A percentile compares a stretch with the other conserved stretches of the same genome.
phyloP scores from a whole-genome alignment of 2,329 filamentous ascomycete species.

The Monilinia aucupariae region DNA sequence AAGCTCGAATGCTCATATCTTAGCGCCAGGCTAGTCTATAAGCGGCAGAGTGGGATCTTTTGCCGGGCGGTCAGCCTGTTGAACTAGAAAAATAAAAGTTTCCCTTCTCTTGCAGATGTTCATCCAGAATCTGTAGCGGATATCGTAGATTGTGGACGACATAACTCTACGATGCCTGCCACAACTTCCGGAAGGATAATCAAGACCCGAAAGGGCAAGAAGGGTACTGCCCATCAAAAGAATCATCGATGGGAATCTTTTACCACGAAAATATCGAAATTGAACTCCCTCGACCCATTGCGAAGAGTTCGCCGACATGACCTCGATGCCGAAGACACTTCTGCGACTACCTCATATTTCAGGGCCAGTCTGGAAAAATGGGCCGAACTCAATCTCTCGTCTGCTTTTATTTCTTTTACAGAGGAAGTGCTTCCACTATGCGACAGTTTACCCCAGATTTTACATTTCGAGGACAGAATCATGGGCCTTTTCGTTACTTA shows the following conservation, averaged over 20 bases:
- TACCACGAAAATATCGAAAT: slow-evolving; percentile 79
- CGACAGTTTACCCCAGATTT: slow-evolving; percentile 85
- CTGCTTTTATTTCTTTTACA: slow-evolving; percentile 71
- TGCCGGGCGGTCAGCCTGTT: slow-evolving; percentile 2
- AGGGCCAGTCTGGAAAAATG: slow-evolving; percentile 78
- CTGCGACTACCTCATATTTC: slow-evolving; percentile 80
- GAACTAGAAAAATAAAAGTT: slow-evolving; percentile 13
- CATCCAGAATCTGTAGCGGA: slow-evolving; percentile 1
- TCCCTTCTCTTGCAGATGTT: not conserved
- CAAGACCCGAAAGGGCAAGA: slow-evolving; percentile 65
- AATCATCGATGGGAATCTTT: slow-evolving; percentile 91
- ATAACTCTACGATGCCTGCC: slow-evolving; percentile 49
- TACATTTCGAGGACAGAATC: slow-evolving; percentile 84
- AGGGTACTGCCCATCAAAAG: slow-evolving; percentile 67
- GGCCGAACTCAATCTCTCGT: slow-evolving; percentile 85
- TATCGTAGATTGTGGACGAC: slow-evolving; percentile 9
- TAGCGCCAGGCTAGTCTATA: slow-evolving; percentile 7
- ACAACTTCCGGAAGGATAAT: slow-evolving; percentile 61
- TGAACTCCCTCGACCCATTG: slow-evolving; percentile 85
- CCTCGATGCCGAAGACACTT: slow-evolving; percentile 72
- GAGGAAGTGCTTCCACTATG: slow-evolving; percentile 69
- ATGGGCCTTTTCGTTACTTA: slow-evolving; percentile 70
- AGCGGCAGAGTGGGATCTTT: not conserved
- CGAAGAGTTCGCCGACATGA: slow-evolving; percentile 81
- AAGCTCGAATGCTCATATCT: slow-evolving; percentile 14